Conservation (phyloP, 2,329 filamentous ascomycete species). For the Claviceps sp. region DNA sequence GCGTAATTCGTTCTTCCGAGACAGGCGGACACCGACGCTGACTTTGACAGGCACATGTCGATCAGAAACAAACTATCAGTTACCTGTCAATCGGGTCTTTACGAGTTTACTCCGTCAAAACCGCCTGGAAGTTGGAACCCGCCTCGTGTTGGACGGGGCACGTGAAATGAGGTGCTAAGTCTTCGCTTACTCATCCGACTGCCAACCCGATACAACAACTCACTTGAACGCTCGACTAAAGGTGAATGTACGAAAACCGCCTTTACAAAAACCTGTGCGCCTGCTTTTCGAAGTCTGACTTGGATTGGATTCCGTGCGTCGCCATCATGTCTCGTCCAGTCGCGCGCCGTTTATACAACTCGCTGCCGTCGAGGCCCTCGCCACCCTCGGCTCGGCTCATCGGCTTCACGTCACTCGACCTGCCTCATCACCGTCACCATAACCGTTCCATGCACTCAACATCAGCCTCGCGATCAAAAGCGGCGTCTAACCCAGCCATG, state of each 20-base stretch:
- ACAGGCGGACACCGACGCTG: no score
- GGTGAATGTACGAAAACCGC: background rate
- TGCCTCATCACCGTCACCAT: background rate
- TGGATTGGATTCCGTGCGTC: background rate
- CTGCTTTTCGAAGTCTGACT: background rate
- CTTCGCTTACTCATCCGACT: constrained; percentile 6
- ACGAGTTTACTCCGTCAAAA: no score
- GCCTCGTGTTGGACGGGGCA: constrained; percentile 2
- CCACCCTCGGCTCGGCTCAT: constrained; percentile 1
- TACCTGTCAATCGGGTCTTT: no score
- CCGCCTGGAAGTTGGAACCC: no score
- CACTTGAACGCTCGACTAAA: constrained; percentile 1
- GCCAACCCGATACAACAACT: background rate
- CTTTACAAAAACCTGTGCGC: background rate
- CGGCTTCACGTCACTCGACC: background rate
- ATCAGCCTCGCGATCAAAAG: constrained; percentile 17
- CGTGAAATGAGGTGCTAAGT: constrained; percentile 14
- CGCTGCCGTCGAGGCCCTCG: background rate
- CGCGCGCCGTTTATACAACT: constrained; percentile 5
- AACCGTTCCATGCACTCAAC: background rate
- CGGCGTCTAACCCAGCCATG: constrained; percentile 68
- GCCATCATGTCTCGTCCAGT: constrained; percentile 8
- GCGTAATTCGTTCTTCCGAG: no score
- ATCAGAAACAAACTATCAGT: no score
- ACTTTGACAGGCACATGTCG: no score